Evolutionary conservation across 371 early-diverging fungal species (phyloP).

Genomic region (Rhizopus delemar): DNA sequence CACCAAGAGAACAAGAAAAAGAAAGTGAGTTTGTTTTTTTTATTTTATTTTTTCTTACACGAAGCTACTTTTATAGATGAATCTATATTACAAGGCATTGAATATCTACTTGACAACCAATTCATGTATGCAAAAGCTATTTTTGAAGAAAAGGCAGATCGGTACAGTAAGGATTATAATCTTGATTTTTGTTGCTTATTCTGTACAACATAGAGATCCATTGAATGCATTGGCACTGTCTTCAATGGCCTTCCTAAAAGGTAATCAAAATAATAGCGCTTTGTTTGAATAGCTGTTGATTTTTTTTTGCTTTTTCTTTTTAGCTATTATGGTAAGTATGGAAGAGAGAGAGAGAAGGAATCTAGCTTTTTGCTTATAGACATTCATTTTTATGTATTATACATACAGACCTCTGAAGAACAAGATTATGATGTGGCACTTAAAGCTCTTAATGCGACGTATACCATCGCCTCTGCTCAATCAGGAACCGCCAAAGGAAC

Average conservation of each 20-base stretch:
- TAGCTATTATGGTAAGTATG: slow-evolving; percentile 5
- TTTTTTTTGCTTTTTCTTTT: not conserved
- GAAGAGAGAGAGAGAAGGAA: not conserved
- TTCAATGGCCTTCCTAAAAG: slow-evolving; percentile 17
- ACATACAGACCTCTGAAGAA: slow-evolving; percentile 40
- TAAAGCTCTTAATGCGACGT: slow-evolving; percentile 30
- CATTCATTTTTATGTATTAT: not conserved
- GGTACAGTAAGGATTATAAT: not conserved
- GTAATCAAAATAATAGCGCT: not conserved
- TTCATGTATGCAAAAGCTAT: slow-evolving; percentile 33
- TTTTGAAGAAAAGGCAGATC: slow-evolving; percentile 16
- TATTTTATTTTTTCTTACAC: not conserved
- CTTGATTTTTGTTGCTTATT: slow-evolving; percentile 7
- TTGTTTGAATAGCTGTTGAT: not conserved
- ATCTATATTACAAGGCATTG: slow-evolving; percentile 33
- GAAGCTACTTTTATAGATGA: slow-evolving; percentile 21
- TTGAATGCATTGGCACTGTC: not conserved
- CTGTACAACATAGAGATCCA: slow-evolving; percentile 13
- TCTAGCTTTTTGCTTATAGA: not conserved
- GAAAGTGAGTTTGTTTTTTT: slow-evolving; percentile 18
- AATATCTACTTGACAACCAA: slow-evolving; percentile 38
- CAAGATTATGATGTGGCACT: slow-evolving; percentile 42
- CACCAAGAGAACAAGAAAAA: slow-evolving; percentile 33
- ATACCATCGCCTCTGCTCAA: slow-evolving; percentile 37
- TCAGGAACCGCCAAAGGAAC: slow-evolving; percentile 31